Evolutionary conservation across 208 protist species (phyloP).

Genomic region (Crithidia acanthocephali): DNA sequence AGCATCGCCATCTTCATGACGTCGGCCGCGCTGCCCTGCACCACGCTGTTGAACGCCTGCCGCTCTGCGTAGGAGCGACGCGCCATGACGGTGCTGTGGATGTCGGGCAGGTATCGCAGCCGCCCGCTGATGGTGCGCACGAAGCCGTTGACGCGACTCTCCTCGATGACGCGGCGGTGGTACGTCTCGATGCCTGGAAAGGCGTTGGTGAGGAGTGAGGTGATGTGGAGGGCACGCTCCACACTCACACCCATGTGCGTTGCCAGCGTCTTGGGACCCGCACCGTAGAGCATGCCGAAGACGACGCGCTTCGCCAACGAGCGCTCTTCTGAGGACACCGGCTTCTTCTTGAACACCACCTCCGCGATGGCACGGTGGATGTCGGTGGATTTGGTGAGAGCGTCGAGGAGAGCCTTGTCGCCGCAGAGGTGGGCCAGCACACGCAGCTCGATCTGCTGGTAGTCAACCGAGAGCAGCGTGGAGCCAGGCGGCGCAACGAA

Average conservation of each 20-base stretch:
- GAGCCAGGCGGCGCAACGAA: slow-evolving; percentile 67
- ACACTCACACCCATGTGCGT: slow-evolving; percentile 69
- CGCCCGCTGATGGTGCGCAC: slow-evolving; percentile 88
- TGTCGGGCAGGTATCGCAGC: slow-evolving; percentile 69
- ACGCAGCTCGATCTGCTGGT: slow-evolving; percentile 92
- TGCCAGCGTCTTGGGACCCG: slow-evolving; percentile 72
- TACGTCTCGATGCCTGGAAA: slow-evolving; percentile 78
- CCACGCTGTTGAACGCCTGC: slow-evolving; percentile 91
- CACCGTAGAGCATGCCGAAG: slow-evolving; percentile 90
- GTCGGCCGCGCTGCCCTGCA: slow-evolving; percentile 91
- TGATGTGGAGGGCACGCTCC: slow-evolving; percentile 64
- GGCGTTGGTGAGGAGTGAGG: slow-evolving; percentile 50
- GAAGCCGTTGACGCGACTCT: slow-evolving; percentile 66
- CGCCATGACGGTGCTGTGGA: slow-evolving; percentile 63
- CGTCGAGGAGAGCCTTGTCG: slow-evolving; percentile 63
- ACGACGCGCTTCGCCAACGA: slow-evolving; percentile 83
- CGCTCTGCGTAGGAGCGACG: slow-evolving; percentile 81
- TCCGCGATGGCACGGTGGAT: slow-evolving; percentile 84
- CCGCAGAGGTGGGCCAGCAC: slow-evolving; percentile 89
- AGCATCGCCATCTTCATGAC: slow-evolving; percentile 92
- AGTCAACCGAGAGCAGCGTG: slow-evolving; percentile 86
- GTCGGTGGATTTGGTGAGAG: slow-evolving; percentile 72
- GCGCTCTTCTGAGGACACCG: slow-evolving; percentile 75
- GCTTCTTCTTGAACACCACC: slow-evolving; percentile 70
- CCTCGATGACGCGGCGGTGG: slow-evolving; percentile 62